phyloP scores from a whole-genome alignment of 2,329 filamentous ascomycete species.

The Sclerotinia glacialis region DNA sequence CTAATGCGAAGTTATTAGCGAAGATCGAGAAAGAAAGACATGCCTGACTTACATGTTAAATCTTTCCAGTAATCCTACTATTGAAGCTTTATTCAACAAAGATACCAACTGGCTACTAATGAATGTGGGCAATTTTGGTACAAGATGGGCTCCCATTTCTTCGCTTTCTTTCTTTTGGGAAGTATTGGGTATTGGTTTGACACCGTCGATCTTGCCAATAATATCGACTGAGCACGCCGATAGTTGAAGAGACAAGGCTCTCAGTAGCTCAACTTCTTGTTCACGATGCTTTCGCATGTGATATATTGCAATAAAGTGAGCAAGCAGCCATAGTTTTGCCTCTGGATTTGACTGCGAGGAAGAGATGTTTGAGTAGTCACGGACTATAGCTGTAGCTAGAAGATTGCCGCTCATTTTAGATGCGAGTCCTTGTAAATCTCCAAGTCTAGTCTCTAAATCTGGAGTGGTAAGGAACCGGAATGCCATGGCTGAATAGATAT shows the following conservation, averaged over 20 bases:
- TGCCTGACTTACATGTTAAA: slow-evolving; percentile 29
- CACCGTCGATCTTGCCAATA: slow-evolving; percentile 44
- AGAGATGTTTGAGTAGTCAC: slow-evolving; percentile 30
- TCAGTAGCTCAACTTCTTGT: slow-evolving; percentile 46
- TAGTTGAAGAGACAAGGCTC: slow-evolving; percentile 54
- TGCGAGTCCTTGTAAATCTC: slow-evolving; percentile 32
- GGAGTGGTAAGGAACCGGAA: slow-evolving; percentile 37
- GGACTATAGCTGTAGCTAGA: slow-evolving; percentile 35
- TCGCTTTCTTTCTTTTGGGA: not conserved
- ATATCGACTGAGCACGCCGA: slow-evolving; percentile 53
- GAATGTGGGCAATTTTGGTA: slow-evolving; percentile 49
- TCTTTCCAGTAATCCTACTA: slow-evolving; percentile 49
- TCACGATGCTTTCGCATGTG: slow-evolving; percentile 41
- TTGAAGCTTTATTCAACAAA: slow-evolving; percentile 71
- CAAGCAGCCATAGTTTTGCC: slow-evolving; percentile 60
- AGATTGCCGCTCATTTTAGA: slow-evolving; percentile 31
- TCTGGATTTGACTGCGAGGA: slow-evolving; percentile 30
- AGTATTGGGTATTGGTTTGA: slow-evolving; percentile 43
- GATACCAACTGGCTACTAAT: slow-evolving; percentile 65
- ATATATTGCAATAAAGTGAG: slow-evolving; percentile 62
- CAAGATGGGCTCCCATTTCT: not conserved
- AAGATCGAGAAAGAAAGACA: no score
- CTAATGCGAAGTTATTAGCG: slow-evolving; percentile 24
- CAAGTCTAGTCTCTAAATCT: slow-evolving; percentile 30
- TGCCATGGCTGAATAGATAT: slow-evolving; percentile 37